A percentile compares a stretch with the other conserved stretches of the same genome.
These are phyloP conservation scores for Fraxinus velutina DNA, from an alignment of 305 asterid genomes.

Conservation along the genomic window DNA sequence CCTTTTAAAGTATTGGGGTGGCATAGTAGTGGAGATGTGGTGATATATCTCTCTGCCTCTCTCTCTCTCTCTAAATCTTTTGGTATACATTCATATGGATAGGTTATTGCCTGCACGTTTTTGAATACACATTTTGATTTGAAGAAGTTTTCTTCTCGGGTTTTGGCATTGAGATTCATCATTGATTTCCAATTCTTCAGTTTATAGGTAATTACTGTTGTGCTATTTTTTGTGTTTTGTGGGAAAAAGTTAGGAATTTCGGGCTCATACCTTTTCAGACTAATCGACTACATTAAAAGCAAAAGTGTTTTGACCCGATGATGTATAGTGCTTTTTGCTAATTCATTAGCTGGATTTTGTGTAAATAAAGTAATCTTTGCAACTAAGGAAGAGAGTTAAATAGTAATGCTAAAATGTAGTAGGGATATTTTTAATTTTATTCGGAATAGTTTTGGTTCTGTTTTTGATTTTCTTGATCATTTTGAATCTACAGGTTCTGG, in stretches of 20 bases:
- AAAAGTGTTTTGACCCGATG: not conserved
- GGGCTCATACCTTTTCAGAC: conserved; percentile 23
- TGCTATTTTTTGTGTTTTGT: conserved; percentile 9
- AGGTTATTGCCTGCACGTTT: conserved; percentile 17
- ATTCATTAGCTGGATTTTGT: not conserved
- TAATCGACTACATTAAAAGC: conserved; percentile 5
- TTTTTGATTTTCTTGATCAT: conserved; percentile 1
- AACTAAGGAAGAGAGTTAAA: not conserved
- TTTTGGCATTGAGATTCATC: conserved; percentile 21
- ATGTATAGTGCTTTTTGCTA: not conserved
- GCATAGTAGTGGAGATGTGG: conserved; percentile 29
- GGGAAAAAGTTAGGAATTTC: conserved; percentile 23
- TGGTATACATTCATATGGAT: conserved; percentile 16
- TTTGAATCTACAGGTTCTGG: conserved; percentile 42
- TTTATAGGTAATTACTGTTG: conserved; percentile 28
- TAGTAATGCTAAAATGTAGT: conserved; percentile 6
- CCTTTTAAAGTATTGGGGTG: conserved; percentile 23
- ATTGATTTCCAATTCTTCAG: conserved; percentile 14
- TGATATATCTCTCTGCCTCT: conserved; percentile 11
- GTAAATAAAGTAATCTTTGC: conserved; percentile 18
- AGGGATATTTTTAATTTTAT: not conserved
- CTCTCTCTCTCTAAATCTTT: not conserved
- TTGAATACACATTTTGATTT: not conserved
- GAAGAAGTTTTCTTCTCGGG: conserved; percentile 13
- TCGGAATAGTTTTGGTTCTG: not conserved